Evolutionary conservation across 176 grass and related monocot genomes (phyloP), one percentile per base, ranked within the genome.

Genomic region (Aegilops umbellulata): DNA sequence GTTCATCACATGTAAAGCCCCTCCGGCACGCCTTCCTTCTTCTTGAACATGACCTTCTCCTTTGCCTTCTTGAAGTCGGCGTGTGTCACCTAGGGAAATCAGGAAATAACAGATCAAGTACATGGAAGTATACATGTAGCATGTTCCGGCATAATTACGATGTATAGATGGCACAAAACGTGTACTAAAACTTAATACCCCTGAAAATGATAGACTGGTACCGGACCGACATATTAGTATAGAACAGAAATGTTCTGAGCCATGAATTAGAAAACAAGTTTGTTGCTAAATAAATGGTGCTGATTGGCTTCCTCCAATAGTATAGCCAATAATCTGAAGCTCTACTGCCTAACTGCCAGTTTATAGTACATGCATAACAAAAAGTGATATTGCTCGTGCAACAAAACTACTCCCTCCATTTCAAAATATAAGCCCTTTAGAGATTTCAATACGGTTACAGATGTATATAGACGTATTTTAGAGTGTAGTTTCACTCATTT

Each of bases 31-130:
- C 97, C 97, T 97, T 99, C 97, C 92, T 97, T 96, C 92, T 99
- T 99, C 88, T 99, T 99, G 85, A 96, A 98, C 96, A 98, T 98
- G 29, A 98, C 95, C 80, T 98, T 98, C 84, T 98, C 95, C 85
- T 98, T 98, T 16, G 95, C 95, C 84, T 95, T 98, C 90, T 94
- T 98, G 78, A 95, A 97, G 81, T 99, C 97, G 0, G 71, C 29
- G 75, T 99, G 97, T 8, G 87, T 99, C 27, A 99, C 94, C 97
- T 99, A 29, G 6, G 26, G 62, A 32, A 71, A 76, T 23, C 30
- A 51, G 31, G 63, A 83, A 84, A 86, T 58, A 80, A 10, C 3
- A 64, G 4, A 53, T 65, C 76, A 47, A 23, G 66, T 26, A 42
- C 34, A 55, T 65, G 70, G 2, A 31, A 19, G 17, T 19, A 53